Evolutionary conservation across 345 rosid species (phyloP).

Genomic region (Eucalyptus urophylla): DNA sequence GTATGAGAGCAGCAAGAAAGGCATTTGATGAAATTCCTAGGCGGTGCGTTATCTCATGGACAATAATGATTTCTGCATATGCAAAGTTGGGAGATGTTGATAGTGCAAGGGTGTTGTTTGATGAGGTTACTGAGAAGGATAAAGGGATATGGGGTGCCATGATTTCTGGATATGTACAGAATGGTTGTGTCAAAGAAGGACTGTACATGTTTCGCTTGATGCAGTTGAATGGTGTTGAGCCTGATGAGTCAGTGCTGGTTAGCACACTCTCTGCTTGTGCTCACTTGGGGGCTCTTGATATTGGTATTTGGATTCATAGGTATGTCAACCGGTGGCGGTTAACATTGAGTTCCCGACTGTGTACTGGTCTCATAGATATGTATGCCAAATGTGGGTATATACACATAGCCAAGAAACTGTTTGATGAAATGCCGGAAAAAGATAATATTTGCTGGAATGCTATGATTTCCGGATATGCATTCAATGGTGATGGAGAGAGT

Average conservation of each 20-base stretch:
- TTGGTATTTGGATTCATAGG: slow-evolving; percentile 1
- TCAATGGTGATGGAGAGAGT: slow-evolving; percentile 2
- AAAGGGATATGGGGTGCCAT: slow-evolving; percentile 38
- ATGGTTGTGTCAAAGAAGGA: slow-evolving; percentile 37
- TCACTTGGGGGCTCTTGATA: background rate
- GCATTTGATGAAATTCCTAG: slow-evolving; percentile 22
- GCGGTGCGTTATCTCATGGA: slow-evolving; percentile 31
- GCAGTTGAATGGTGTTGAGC: slow-evolving; percentile 1
- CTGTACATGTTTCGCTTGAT: slow-evolving; percentile 15
- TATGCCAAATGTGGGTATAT: slow-evolving; percentile 4
- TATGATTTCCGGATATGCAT: slow-evolving; percentile 2
- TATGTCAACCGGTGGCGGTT: background rate
- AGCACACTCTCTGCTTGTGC: slow-evolving; percentile 4
- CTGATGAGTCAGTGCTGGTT: slow-evolving; percentile 7
- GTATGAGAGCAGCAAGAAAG: slow-evolving; percentile 9
- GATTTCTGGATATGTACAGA: slow-evolving; percentile 42
- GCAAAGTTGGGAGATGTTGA: slow-evolving; percentile 28
- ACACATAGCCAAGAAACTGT: background rate
- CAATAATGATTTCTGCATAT: slow-evolving; percentile 31
- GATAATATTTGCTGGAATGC: slow-evolving; percentile 2
- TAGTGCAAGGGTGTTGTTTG: slow-evolving; percentile 24
- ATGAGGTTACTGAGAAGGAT: slow-evolving; percentile 22
- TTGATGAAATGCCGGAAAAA: background rate
- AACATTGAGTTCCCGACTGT: background rate
- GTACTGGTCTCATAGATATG: slow-evolving; percentile 8